Evolutionary conservation across 2,329 filamentous ascomycete species (phyloP), one percentile per base, ranked within the genome.

Genomic region (Stemphylium vesicarium): DNA sequence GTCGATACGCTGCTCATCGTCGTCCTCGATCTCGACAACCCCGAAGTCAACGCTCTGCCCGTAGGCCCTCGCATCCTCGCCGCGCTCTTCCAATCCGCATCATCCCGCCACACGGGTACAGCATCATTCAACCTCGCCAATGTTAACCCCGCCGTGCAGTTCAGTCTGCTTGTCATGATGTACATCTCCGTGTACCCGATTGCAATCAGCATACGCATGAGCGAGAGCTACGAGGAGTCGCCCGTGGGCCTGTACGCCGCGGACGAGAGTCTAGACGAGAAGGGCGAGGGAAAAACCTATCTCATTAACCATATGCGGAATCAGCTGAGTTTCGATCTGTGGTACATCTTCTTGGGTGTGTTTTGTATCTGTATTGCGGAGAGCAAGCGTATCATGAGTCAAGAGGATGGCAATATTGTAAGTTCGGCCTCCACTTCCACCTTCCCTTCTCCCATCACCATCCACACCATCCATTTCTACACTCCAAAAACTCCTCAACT

Each of bases 151-250:
- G 95, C 90, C 2, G 91, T 97, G 51, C 93, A 96, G 67, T 92
- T 96, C 9, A 91, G 92, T 16, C 97, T 97, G 78, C 81, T 98
- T 75, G 88, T 98, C 75, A 98, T 98, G 94, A 98, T 98, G 95
- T 98, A 98, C 76, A 96, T 98, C 57, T 96, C 93, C 54, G 90
- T 97, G 56, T 96, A 96, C 65, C 94, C 94, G 2, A 96, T 98
- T 65, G 94, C 95, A 69, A 98, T 98, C 66, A 95, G 91, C 8
- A 90, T 98, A 66, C 92, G 94, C 50, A 84, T 91, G 62, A 97
- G 94, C 52, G 97, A 98, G 72, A 94, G 97, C 3, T 98, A 98
- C 79, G 94, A 97, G 75, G 94, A 98, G 71, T 90, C 88, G 61
- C 90, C 88, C 0, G 83, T 95, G 0, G 91, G 91, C 4, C 86